phyloP scores from a whole-genome alignment of 257 asterid genomes.

The Datura wrightii region DNA sequence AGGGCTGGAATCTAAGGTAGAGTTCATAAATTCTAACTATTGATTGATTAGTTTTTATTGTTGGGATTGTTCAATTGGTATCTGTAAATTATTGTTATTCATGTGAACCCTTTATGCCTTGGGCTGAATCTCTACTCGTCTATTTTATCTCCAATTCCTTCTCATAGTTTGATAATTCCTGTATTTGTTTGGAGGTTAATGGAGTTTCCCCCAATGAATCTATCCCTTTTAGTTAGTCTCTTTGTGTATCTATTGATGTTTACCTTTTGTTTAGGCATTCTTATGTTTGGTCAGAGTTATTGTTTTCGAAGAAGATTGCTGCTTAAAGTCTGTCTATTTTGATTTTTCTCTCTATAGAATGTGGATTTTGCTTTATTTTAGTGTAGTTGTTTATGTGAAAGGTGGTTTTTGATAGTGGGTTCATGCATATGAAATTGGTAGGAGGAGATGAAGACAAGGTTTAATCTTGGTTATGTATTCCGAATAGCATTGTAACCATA shows the following conservation, averaged over 20 bases:
- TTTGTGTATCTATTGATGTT: background rate
- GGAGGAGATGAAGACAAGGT: background rate
- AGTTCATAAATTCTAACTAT: background rate
- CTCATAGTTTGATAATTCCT: background rate
- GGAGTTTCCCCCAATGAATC: background rate
- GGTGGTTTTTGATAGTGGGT: background rate
- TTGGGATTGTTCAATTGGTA: background rate
- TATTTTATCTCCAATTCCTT: background rate
- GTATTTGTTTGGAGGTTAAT: too few relatives aligned
- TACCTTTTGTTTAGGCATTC: background rate
- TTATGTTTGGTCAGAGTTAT: background rate
- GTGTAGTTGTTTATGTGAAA: background rate
- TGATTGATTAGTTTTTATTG: background rate
- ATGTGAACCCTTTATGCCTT: background rate
- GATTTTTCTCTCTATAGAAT: background rate
- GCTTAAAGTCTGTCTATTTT: background rate
- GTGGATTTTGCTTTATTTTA: background rate
- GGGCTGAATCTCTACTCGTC: background rate
- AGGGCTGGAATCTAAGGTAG: background rate
- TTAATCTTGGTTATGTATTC: slow-evolving; percentile 19
- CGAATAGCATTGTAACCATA: background rate
- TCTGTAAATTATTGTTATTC: too few relatives aligned
- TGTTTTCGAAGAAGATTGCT: background rate
- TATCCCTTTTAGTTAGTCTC: background rate
- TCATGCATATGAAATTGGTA: background rate